phyloP scores from a whole-genome alignment of 2,329 filamentous ascomycete genomes.

The Diaporthe aspalathi region DNA sequence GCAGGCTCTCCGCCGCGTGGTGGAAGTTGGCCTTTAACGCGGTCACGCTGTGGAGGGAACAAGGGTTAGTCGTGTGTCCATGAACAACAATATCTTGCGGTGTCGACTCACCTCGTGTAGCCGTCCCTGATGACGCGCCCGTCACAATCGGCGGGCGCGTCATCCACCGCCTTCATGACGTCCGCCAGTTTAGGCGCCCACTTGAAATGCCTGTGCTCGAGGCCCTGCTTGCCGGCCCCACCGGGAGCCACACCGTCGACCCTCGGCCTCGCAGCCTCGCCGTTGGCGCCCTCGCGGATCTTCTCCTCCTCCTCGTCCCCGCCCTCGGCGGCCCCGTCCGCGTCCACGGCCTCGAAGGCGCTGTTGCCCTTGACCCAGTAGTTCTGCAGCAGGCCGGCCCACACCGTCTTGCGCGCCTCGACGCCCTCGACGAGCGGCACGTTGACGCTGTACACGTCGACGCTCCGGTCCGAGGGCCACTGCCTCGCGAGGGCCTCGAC shows the following conservation, averaged over 20 bases:
- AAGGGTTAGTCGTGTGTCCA: neutral
- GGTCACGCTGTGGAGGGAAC: slow-evolving; percentile 73
- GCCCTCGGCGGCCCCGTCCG: slow-evolving; percentile 71
- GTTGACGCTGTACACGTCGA: slow-evolving; percentile 92
- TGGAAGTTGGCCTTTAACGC: slow-evolving; percentile 94
- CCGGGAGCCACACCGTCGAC: slow-evolving; percentile 49
- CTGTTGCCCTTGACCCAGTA: slow-evolving; percentile 81
- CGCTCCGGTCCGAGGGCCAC: slow-evolving; percentile 74
- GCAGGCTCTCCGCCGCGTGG: slow-evolving; percentile 72
- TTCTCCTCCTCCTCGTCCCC: slow-evolving; percentile 77
- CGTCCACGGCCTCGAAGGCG: slow-evolving; percentile 85
- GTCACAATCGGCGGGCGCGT: slow-evolving; percentile 83
- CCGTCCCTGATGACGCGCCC: slow-evolving; percentile 93
- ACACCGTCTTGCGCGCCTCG: slow-evolving; percentile 78
- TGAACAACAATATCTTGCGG: neutral
- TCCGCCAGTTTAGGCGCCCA: slow-evolving; percentile 91
- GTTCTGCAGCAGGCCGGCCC: slow-evolving; percentile 89
- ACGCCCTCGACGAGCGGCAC: slow-evolving; percentile 86
- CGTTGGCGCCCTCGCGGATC: slow-evolving; percentile 74
- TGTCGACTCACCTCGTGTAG: slow-evolving; percentile 78
- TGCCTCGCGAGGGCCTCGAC: slow-evolving; percentile 82
- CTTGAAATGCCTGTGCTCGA: slow-evolving; percentile 90
- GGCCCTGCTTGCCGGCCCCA: slow-evolving; percentile 53
- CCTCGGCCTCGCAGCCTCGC: slow-evolving; percentile 49
- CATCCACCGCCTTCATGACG: slow-evolving; percentile 88